A percentile compares a stretch with the other conserved stretches of the same genome.
Evolutionary conservation across 1,284 basidiomycete genomes (phyloP).

Genomic region (Ceratorhiza oryzae-sativae): DNA sequence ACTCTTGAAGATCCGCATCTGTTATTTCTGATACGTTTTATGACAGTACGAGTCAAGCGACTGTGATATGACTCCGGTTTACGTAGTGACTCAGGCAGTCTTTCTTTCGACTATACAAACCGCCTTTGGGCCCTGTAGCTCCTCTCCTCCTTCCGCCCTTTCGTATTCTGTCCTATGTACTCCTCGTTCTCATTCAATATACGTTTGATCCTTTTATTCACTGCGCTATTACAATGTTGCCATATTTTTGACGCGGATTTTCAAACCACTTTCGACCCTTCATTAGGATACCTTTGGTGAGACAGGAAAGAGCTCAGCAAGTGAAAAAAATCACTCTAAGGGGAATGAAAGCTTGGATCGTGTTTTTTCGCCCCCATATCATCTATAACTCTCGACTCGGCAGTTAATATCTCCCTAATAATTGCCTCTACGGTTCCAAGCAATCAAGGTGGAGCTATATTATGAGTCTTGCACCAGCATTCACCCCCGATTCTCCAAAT

Average conservation of each 20-base stretch:
- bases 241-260: neutral
- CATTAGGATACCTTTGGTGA: neutral
- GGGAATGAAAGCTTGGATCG: neutral
- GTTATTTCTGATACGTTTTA: neutral
- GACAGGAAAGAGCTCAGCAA: neutral
- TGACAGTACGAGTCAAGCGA: too few species aligned
- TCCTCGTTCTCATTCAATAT: too few species aligned
- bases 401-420: neutral
- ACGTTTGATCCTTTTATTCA: too few species aligned
- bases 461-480: neutral
- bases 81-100: too few species aligned
- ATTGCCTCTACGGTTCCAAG: neutral
- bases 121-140: too few species aligned
- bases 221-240: too few species aligned
- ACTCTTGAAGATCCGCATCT: neutral
- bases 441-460: neutral
- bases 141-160: too few species aligned
- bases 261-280: neutral
- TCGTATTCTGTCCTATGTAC: too few species aligned
- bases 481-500: conserved; percentile 23
- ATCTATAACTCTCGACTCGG: neutral
- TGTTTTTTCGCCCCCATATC: neutral
- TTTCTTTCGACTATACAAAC: too few species aligned
- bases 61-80: too few species aligned
- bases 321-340: neutral